Base-by-base conservation (phyloP, 2,329 filamentous ascomycete species). In the Paraphaeosphaeria minitans region DNA sequence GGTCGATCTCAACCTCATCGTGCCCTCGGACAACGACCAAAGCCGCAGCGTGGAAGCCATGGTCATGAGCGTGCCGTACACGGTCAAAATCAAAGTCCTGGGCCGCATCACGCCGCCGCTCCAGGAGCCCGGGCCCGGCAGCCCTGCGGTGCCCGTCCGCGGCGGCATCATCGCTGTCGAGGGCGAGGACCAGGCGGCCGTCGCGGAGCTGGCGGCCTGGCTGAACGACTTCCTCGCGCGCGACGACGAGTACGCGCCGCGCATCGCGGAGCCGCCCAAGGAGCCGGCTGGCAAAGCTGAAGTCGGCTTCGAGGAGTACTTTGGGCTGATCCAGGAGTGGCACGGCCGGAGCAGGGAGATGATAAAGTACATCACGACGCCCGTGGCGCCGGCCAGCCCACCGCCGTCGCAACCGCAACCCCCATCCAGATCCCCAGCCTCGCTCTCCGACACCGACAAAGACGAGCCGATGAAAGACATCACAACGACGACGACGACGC, bases 151-250 rank as follows among this genome's bases (percentile, higher is more conserved):
- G 77, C 81, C 68, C 65, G 79, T 81, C 7, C 85, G 93, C n/a
- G 93, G 94, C 0, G 86, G 90, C 0, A 85, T 97, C 39, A 88
- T 98, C 61, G 89, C 91, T 0, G 80, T 98, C 29, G 94, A 98
- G 75, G 93, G 93, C 0, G 83, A 89, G 19, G 85, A 89, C 57
- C 75, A 79, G 1, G 81, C 84, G 10, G 85, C 91, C 4, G 87
- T 91, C 3, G 79, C 82, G 3, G 83, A 85, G 19, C 85, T 97
- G 21, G 84, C 89, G 55, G 81, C 83, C 35, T 89, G 88, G 66
- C 80, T 96, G 68, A 82, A 79, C 58, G 81, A 78, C 57, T 79
- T 78, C 43, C 75, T 89, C 47, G 77, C 77, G 49, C 83, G 81
- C 41, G 82, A 83, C 61, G 80, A 79, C 6, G 83, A 84, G 51